Percentiles rank a stretch among this genome's conserved stretches.
Conservation (phyloP, 139 green algal genomes). For the Chlamydomonas eustigma region DNA sequence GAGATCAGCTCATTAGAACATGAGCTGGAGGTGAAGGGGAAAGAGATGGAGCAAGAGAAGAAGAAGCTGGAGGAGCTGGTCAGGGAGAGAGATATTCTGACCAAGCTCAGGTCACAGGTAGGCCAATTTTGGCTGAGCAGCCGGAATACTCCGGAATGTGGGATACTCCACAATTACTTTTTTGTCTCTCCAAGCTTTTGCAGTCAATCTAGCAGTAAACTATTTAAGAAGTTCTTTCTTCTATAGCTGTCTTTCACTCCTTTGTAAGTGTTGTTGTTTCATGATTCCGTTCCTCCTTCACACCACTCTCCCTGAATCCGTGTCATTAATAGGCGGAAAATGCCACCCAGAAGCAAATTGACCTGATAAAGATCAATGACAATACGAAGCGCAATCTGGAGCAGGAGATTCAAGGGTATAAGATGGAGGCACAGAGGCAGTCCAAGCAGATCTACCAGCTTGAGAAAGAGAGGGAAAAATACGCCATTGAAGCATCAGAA, state of each 20-base stretch:
- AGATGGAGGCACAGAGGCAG: constrained; percentile 70
- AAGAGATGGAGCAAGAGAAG: constrained; percentile 47
- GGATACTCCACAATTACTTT: not conserved
- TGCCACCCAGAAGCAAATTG: constrained; percentile 72
- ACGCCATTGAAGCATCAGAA: constrained; percentile 70
- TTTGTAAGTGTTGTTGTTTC: too few relatives aligned
- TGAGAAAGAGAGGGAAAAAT: constrained; percentile 82
- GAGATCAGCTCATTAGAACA: constrained; percentile 40
- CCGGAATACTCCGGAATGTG: not conserved
- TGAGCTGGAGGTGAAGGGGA: constrained; percentile 42
- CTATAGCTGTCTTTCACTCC: too few relatives aligned
- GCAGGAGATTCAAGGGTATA: constrained; percentile 78
- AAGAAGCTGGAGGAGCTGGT: constrained; percentile 82
- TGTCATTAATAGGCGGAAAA: constrained; percentile 81
- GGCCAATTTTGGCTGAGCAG: too few relatives aligned
- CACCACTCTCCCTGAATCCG: too few relatives aligned
- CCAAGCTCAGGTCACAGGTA: constrained; percentile 63
- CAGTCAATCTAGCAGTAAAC: too few relatives aligned
- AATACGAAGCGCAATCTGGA: constrained; percentile 83
- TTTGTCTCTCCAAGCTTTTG: too few relatives aligned
- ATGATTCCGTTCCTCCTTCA: too few relatives aligned
- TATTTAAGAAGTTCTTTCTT: too few relatives aligned
- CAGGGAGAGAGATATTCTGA: constrained; percentile 79
- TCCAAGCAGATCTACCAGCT: constrained; percentile 63
- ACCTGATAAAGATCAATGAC: constrained; percentile 85